Evolutionary conservation across 148 eudicot species (phyloP).

Genomic region (Vaccinium corymbosum): DNA sequence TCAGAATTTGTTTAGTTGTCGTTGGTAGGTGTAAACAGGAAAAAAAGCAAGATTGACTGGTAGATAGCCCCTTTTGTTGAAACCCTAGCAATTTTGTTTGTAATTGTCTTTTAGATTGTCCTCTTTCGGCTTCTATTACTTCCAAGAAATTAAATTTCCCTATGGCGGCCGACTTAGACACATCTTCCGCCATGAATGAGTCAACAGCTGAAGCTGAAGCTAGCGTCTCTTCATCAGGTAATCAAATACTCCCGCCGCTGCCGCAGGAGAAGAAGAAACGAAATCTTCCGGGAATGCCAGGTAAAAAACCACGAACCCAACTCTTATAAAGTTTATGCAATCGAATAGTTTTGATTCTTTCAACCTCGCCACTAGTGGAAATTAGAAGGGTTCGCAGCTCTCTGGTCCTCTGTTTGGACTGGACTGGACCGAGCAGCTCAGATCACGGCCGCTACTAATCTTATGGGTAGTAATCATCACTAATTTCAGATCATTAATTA

Average conservation of each 20-base stretch:
- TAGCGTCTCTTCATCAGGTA: slow-evolving; percentile 55
- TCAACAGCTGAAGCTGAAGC: slow-evolving; percentile 63
- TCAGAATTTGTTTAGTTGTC: slow-evolving; percentile 13
- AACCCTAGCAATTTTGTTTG: slow-evolving; percentile 7
- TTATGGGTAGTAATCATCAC: neutral
- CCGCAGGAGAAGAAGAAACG: slow-evolving; percentile 11
- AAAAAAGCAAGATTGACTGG: slow-evolving; percentile 47
- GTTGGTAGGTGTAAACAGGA: slow-evolving; percentile 39
- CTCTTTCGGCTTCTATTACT: slow-evolving; percentile 13
- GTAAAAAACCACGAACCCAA: neutral
- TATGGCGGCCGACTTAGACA: slow-evolving; percentile 59
- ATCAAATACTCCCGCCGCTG: neutral
- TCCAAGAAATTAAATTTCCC: slow-evolving; percentile 12
- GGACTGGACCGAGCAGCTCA: neutral
- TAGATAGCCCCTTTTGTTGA: slow-evolving; percentile 30
- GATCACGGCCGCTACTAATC: neutral
- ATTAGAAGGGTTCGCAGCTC: neutral
- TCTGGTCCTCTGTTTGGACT: neutral
- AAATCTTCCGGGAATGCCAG: slow-evolving; percentile 22
- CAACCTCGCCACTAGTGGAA: neutral
- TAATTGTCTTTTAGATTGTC: slow-evolving; percentile 11
- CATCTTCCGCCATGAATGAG: slow-evolving; percentile 45
- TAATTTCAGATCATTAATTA: neutral
- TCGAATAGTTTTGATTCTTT: neutral
- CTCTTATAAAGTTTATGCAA: neutral